phyloP scores from a whole-genome alignment of 2,329 filamentous ascomycete species.

The Colletotrichum sp. region DNA sequence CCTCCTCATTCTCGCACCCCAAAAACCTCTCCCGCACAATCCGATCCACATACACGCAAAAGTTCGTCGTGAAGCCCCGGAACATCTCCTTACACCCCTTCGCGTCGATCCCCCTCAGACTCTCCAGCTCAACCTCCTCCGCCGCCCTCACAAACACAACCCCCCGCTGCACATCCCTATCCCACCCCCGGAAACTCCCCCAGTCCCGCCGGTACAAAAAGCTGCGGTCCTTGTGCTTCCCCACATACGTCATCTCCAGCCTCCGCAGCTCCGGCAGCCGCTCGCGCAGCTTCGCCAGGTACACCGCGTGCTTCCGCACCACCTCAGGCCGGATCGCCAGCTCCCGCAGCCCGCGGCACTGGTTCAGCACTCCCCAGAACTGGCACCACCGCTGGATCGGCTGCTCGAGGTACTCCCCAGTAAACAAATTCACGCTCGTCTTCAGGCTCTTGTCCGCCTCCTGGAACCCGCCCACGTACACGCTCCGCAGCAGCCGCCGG shows the following conservation, averaged over 20 bases:
- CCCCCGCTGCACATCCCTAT: not conserved
- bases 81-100: not conserved
- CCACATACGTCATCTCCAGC: constrained; percentile 4
- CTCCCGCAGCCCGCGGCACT: not conserved
- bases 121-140: not conserved
- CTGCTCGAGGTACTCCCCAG: not conserved
- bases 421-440: not conserved
- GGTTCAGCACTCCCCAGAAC: constrained; percentile 14
- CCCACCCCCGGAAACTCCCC: not conserved
- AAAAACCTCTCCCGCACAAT: constrained; percentile 3
- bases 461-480: not conserved
- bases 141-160: not conserved
- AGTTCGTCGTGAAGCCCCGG: constrained; percentile 12
- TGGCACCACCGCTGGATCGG: constrained; percentile 3
- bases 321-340: constrained; percentile 8
- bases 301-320: not conserved
- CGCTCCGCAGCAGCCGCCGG: not conserved
- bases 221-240: not conserved
- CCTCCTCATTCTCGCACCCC: not conserved
- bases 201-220: not conserved
- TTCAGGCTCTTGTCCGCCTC: not conserved
- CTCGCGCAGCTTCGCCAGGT: not conserved
- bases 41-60: not conserved
- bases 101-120: not conserved
- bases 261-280: not conserved